Evolutionary conservation across 2,329 filamentous ascomycete genomes (phyloP), one percentile per base, ranked within the genome.

Genomic region (Chaetomium olivaceum): DNA sequence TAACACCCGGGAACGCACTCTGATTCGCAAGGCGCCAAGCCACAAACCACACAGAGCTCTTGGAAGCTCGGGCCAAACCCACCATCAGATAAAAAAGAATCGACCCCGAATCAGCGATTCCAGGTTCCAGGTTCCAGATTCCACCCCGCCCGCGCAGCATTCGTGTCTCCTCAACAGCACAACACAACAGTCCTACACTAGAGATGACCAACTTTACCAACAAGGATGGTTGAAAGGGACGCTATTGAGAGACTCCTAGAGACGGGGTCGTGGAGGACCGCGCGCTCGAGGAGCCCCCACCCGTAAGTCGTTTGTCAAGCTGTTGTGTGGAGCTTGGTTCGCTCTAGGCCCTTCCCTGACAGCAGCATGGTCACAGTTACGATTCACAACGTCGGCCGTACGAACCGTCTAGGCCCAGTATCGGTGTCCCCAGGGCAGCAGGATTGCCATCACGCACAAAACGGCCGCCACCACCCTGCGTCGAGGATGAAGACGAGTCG

Each of bases 401-500:
- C 63, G 67, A 67, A 60, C 50, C 46, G 29, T 27, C 62, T 16
- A 62, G 12, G 58, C 27, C 64, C 25, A 67, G 65, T 51, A 67
- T 67, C 52, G 27, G 67, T 29, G 51, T 67, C 25, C 60, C 69
- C 19, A 67, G 65, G 23, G 25, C 61, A 11, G 57, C 50, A 16
- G 62, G 67, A 9, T 50, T 9, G 25, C 39, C 46, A 36, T 33
- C 55, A 9, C 69, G 60, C 52, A 58, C 23, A 51, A 70, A 62
- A 61, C 59, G 69, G 48, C 87, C 89, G 6, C 89, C 89, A 1
- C 80, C 81, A 21, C 88, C 90, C 4, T 87, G 77, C 43, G 89
- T 89, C 57, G 90, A 93, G 74, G 90, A 93, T 73, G 90, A 92
- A 75, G 78, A 74, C 19, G 82, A 80, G 16, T 85, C 89, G 8